Evolutionary conservation across 371 early-diverging fungal genomes (phyloP).

Genomic region (Actinomucor elegans): DNA sequence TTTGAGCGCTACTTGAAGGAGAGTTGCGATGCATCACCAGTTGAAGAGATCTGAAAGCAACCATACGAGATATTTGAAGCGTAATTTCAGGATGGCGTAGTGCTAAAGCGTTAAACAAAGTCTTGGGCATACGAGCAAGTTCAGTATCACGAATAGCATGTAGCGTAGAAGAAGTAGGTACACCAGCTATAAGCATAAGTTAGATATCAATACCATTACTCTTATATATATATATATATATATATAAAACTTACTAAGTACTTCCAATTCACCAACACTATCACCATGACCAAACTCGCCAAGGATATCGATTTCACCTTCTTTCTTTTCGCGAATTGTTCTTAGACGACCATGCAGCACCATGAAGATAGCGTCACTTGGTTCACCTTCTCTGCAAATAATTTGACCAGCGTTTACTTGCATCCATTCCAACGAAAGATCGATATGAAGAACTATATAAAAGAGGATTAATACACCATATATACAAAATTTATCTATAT

Average conservation of each 20-base stretch:
- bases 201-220: neutral
- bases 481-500: too few species aligned
- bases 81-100: constrained; percentile 89
- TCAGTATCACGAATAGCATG: constrained; percentile 98
- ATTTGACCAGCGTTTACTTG: constrained; percentile 92
- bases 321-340: constrained; percentile 70
- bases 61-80: constrained; percentile 86
- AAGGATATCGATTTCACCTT: constrained; percentile 75
- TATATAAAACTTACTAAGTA: constrained; percentile 58
- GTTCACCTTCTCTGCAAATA: constrained; percentile 85
- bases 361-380: constrained; percentile 86
- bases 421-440: constrained; percentile 96
- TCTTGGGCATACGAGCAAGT: constrained; percentile 93
- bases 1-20: constrained; percentile 11
- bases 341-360: constrained; percentile 94
- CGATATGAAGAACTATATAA: constrained; percentile 76
- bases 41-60: constrained; percentile 77
- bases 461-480: too few species aligned
- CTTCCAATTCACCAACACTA: constrained; percentile 93
- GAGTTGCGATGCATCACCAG: constrained; percentile 36
- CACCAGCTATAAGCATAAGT: constrained; percentile 46
- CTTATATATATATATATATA: neutral
- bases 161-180: constrained; percentile 81
- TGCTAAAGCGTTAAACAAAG: constrained; percentile 90
- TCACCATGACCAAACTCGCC: constrained; percentile 94